Evolutionary conservation across 768 basidiomycete species (phyloP), one percentile per base, ranked within the genome.

Genomic region (Exsudoporus frostii): DNA sequence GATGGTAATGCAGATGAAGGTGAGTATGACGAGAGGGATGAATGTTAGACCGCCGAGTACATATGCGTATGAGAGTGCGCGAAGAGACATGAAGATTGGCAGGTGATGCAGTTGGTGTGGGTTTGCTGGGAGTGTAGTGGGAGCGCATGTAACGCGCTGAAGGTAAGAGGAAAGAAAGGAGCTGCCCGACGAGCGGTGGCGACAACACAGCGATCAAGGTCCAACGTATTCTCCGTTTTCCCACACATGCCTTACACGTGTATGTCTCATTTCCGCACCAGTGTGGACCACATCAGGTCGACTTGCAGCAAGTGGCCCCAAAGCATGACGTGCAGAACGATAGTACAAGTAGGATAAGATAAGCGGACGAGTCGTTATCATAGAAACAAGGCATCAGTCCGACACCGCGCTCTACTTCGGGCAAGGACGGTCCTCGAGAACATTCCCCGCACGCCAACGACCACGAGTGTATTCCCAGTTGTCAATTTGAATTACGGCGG

Each of bases 21-120:
- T 73, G 57, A 80, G 72, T 62, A 92, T 58, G 59, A 89, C 65
- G 42, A 97, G 79, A 19, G 95, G 95, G 51, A 97, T 74, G 70
- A 96, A 89, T 3, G 95, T 96, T 57, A 97, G 55, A 40, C 93
- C 95, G 49, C 95, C 95, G 40, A 97, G 76, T 54, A 97, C 72
- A 71, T 97, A 97, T 32, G 88, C 88, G 65, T 95, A 85, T 56
- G 92, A 60, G 46, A 93, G 71, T 3, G 86, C 81, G 65, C 79
- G 85, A 60, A 90, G 65, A 51, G 79, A 80, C 89, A 91, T 57
- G 43, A 43, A 22, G 9, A 32, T 32, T 38, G n/a, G 42, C 17
- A 1, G 10, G 3, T 13, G 29, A 13, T 27, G n/a, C 4, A 5
- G n/a, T 14, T 27, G 32, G 14, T 32, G n/a, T 8, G 38, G 3